Evolutionary conservation across 257 asterid genomes (phyloP), one percentile per base, ranked within the genome.

Genomic region (Solanum chiquidenum): DNA sequence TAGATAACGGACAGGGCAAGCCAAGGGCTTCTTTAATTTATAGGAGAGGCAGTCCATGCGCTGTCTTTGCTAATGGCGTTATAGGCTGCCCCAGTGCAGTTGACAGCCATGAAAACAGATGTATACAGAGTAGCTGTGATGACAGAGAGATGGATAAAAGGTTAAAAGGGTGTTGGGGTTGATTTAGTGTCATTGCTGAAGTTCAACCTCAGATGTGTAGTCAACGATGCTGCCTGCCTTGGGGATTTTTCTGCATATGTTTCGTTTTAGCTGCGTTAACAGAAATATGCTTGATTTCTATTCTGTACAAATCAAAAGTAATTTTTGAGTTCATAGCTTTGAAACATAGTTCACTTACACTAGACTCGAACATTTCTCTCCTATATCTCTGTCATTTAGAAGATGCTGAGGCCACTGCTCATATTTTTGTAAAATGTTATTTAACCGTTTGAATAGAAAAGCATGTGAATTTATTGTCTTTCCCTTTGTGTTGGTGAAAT

Each of bases 221-320:
- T 46, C 68, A 46, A 8, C 18, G 38, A 8, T 80, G 42, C 40
- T 20, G 42, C 40, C 68, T 49, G 66, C 42, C 8, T 18, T 82
- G 68, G 86, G 14, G 86, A 10, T 29, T 49, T 46, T 82, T 82
- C 86, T 49, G 85, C 85, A 29, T 46, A 49, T 9, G 69, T 82
- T 49, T 46, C 42, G 33, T 76, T 49, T 31, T 49, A 82, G 86
- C 85, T 44, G 84, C 40, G 64, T 46, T 46, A 44, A 29, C 85
- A 20, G 85, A 29, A 82, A 49, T 16, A 80, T 82, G 44, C 25
- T 31, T 31, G 86, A 29, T 49, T 82, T 49, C 31, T 82, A 10
- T 82, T 49, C 86, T 82, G 86, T 82, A 82, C 86, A 82, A 82
- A 82, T 82, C 86, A 82, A 29, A 49, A 49, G 86, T 31, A 82